phyloP scores from a whole-genome alignment of 2,329 filamentous ascomycete genomes.

The Fusarium miscanthi region DNA sequence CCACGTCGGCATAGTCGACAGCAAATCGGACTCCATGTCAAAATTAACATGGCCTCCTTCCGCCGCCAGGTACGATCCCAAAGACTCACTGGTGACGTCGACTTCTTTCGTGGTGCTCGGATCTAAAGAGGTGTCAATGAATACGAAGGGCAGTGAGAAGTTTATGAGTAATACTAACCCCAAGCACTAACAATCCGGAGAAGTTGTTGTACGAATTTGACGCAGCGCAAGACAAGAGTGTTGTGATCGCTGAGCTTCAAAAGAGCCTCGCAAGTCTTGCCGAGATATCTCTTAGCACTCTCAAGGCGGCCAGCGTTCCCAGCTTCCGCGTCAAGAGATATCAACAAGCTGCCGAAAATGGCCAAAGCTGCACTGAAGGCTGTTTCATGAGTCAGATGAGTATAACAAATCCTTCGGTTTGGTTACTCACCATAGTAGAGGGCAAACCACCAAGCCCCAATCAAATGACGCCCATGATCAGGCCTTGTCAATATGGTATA shows the following conservation, averaged over 20 bases:
- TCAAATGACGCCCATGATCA: conserved; percentile 6
- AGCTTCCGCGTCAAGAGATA: neutral
- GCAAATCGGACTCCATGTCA: neutral
- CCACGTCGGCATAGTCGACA: conserved; percentile 3
- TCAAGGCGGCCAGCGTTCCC: neutral
- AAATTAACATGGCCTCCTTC: neutral
- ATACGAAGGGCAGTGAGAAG: fast-evolving
- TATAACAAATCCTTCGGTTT: fast-evolving
- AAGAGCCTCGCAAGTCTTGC: neutral
- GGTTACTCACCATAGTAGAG: conserved; percentile 27
- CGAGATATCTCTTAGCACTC: neutral
- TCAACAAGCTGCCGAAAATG: conserved; percentile 17
- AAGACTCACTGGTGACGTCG: neutral
- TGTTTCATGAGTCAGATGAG: fast-evolving
- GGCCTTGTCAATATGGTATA: conserved; percentile 4
- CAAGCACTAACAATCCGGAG: neutral
- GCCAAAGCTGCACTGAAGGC: conserved; percentile 30
- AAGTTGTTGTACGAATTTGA: neutral
- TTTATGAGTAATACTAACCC: neutral
- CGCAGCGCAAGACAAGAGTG: neutral
- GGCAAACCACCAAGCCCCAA: conserved; percentile 37
- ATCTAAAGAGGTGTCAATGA: neutral
- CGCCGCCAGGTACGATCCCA: neutral
- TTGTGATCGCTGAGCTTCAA: neutral
- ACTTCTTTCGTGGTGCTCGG: neutral